Evolutionary conservation across 2,329 filamentous ascomycete genomes (phyloP).

Genomic region (Dothideomycetidae sp.): DNA sequence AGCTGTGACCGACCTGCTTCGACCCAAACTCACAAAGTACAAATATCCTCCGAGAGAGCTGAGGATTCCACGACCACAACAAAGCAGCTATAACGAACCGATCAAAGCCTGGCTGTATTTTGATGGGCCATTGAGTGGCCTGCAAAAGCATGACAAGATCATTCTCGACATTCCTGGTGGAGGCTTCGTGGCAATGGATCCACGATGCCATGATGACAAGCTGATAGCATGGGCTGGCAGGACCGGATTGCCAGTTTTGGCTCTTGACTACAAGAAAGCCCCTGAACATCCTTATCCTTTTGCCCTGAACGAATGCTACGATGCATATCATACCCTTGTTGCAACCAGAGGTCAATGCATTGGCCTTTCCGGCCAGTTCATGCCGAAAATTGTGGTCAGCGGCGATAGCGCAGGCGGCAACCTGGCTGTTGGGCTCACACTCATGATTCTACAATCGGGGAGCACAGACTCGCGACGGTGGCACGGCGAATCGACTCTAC

Average conservation of each 20-base stretch:
- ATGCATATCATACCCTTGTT: conserved; percentile 65
- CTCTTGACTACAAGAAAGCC: conserved; percentile 79
- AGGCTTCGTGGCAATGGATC: conserved; percentile 93
- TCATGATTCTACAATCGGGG: conserved; percentile 68
- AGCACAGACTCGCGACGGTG: conserved; percentile 37
- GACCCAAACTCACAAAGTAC: conserved; percentile 54
- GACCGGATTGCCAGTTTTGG: conserved; percentile 75
- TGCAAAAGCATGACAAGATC: conserved; percentile 62
- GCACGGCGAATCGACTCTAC: conserved; percentile 39
- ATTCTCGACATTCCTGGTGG: conserved; percentile 86
- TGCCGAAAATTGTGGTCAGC: conserved; percentile 56
- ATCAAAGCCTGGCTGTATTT: conserved; percentile 87
- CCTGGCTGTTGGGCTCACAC: conserved; percentile 60
- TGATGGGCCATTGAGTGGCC: conserved; percentile 66
- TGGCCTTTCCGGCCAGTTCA: conserved; percentile 51
- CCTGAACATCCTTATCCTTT: conserved; percentile 77
- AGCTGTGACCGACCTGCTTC: conserved; percentile 55
- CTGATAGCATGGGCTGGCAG: conserved; percentile 83
- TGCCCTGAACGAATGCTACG: conserved; percentile 75
- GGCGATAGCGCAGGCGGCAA: conserved; percentile 78
- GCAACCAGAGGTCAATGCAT: conserved; percentile 59
- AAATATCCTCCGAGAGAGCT: conserved; percentile 69
- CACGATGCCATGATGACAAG: conserved; percentile 88
- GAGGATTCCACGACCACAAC: conserved; percentile 64
- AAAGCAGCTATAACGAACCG: conserved; percentile 71